Base-by-base conservation (phyloP, 257 asterid species). In the Solanum chmielewskii region DNA sequence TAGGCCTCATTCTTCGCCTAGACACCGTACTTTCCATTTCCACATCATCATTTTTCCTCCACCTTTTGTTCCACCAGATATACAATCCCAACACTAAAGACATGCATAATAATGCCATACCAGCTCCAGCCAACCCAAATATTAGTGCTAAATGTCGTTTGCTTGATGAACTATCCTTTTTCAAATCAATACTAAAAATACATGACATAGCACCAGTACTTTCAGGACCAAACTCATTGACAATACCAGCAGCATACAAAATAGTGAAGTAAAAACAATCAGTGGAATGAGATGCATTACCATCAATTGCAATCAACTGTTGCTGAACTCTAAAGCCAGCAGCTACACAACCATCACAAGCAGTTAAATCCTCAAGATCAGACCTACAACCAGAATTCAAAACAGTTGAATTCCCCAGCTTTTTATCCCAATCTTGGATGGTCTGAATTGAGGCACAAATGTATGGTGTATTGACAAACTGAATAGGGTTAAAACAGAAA, bases 241-340 rank as follows among this genome's bases (percentile, higher is more conserved):
- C 92, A 88, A 96, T 76, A 21, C 98, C 98, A 90, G 98, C 98
- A 91, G 98, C 99, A 91, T 96, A 96, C 20, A 95, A 64, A 87
- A 93, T 25, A 3, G 96, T 44, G 87, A 94, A 94, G 90, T 95
- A 91, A 89, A 93, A 96, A 56, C 98, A 96, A n/a, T 91, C 88
- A 14, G 85, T 87, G 49, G 98, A 90, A 62, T 93, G 99, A 80
- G 95, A 91, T 44, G 45, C 91, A 87, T 96, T 96, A 89, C 98
- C 98, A 91, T 95, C 98, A 88, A 93, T 85, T 7, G 89, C 92
- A n/a, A 90, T 91, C 92, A 96, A 83, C 27, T 86, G 84, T 9
- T 93, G 9, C 87, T 91, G 96, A 89, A 93, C 94, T 87, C 85
- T 77, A 13, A 96, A 91, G 14, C 98, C 98, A 5, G 98, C 97